Base-by-base conservation (phyloP, 768 basidiomycete species). In the Tricholoma furcatifolium region DNA sequence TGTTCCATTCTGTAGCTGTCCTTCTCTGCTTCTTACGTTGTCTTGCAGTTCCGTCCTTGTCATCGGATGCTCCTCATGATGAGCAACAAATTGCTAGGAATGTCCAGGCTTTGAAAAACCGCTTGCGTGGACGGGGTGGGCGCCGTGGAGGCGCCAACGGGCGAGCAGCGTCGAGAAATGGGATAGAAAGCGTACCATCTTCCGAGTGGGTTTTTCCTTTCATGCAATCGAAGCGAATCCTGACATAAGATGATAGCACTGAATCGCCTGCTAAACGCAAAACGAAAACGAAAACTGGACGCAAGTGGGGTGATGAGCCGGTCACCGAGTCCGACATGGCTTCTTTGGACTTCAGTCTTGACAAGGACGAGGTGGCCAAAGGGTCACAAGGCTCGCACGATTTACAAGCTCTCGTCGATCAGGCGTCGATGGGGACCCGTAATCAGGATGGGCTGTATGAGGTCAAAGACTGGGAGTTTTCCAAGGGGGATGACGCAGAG, bases 41-140 rank as follows among this genome's bases (percentile, higher is more conserved):
- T 5, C 32, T 6, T 46, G 6, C 52, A 84, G 80, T 72, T 41
- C 81, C 80, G 1, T 72, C 77, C 2, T 71, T 78, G 56, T 71
- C 78, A 7, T 62, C 76, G 18, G 81, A 84, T 38, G 66, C 72
- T 2, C 74, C 82, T 2, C 78, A 80, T 38, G 92, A 94, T 56
- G 93, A 91, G 53, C 88, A 96, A 64, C 85, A 93, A 61, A 98
- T 98, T 56, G 85, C 95, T 3, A 79, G 91, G 59, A 97, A 95
- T 63, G 90, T 97, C 1, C 87, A 93, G 60, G 91, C 91, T 0
- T 76, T 99, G 49, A 97, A 95, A 69, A 86, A 80, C 47, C 79
- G 92, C 30, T 70, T 97, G 45, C 88, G 91, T 50, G 88, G 88
- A 23, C 77, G 87, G 47, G 88, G 86, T 0, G 83, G 82, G 2